Percentiles rank a stretch among this genome's conserved stretches.
Evolutionary conservation across 2,329 filamentous ascomycete species (phyloP).

Genomic region (Penicillium sp.): DNA sequence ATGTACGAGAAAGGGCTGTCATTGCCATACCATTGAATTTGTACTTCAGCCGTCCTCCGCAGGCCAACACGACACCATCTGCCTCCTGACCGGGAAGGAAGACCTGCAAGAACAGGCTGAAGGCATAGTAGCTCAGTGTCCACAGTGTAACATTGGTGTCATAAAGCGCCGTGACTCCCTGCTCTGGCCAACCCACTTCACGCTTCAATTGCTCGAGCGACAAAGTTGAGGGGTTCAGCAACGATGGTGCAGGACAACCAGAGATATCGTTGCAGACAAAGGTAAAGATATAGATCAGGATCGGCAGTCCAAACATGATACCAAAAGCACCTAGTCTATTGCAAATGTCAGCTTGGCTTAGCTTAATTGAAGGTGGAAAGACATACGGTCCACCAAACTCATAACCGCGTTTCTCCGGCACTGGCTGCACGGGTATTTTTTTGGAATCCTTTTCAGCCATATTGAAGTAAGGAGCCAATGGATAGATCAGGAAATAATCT

Average conservation of each 20-base stretch:
- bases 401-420: slow-evolving; percentile 45
- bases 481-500: slow-evolving; percentile 3
- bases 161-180: slow-evolving; percentile 67
- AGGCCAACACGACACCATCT: slow-evolving; percentile 67
- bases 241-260: slow-evolving; percentile 82
- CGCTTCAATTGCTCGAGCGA: slow-evolving; percentile 69
- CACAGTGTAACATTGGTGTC: slow-evolving; percentile 68
- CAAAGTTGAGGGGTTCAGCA: slow-evolving; percentile 69
- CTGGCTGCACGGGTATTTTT: slow-evolving; percentile 33
- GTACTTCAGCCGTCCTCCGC: slow-evolving; percentile 75
- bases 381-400: slow-evolving; percentile 50
- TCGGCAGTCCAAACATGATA: slow-evolving; percentile 76
- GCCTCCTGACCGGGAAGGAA: slow-evolving; percentile 71
- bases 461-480: slow-evolving; percentile 1
- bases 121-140: slow-evolving; percentile 71
- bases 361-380: not conserved
- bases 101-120: slow-evolving; percentile 71
- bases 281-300: slow-evolving; percentile 73
- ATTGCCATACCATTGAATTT: slow-evolving; percentile 66
- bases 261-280: slow-evolving; percentile 91
- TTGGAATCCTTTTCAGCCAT: slow-evolving; percentile 37
- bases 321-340: slow-evolving; percentile 68
- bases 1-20: not conserved
- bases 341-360: slow-evolving; percentile 13
- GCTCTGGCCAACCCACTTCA: slow-evolving; percentile 75